Base-by-base conservation (phyloP, 2,329 filamentous ascomycete species). In the Colletotrichum australisinense region DNA sequence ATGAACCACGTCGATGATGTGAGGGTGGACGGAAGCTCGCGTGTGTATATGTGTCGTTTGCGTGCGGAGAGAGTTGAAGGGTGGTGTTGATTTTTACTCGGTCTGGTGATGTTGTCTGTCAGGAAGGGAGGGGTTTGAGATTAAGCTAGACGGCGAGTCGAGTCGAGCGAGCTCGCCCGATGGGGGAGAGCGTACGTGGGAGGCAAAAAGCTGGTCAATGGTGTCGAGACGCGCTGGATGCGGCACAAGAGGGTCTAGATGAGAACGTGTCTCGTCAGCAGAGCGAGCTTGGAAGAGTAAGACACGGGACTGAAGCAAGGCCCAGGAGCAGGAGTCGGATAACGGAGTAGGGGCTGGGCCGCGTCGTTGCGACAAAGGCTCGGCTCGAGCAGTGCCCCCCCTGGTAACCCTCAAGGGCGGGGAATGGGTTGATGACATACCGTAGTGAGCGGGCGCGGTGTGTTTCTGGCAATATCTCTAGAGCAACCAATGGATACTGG, bases 401-500 rank as follows among this genome's bases (percentile, higher is more conserved):
- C 66, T 70, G 59, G 53, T 63, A 24, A 63, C 67, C 67, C 49
- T 35, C 62, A 66, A 49, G 62, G 67, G 67, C 72, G 63, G 72
- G 68, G 69, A 67, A 58, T 59, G 57, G 52, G 65, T 75, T 69
- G 24, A 67, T 76, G 77, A 76, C 78, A 78, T 80, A 83, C 79
- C 78, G 76, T 75, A 82, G 82, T 75, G 79, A 82, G 78, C 76
- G 83, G 77, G 78, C 76, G 80, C 78, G 76, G 77, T 74, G 75
- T 73, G 75, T 35, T 32, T 56, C 30, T 75, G 76, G 76, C 76
- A 73, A 79, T 81, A 81, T 79, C 76, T 79, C 78, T 82, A 77
- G 78, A 80, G 78, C 73, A 78, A 76, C 78, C 81, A 83, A 84
- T 80, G 78, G 76, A 83, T 84, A 83, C 79, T 83, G 80, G 75